Evolutionary conservation across 2,329 filamentous ascomycete species (phyloP).

Genomic region (Diaporthe eres): DNA sequence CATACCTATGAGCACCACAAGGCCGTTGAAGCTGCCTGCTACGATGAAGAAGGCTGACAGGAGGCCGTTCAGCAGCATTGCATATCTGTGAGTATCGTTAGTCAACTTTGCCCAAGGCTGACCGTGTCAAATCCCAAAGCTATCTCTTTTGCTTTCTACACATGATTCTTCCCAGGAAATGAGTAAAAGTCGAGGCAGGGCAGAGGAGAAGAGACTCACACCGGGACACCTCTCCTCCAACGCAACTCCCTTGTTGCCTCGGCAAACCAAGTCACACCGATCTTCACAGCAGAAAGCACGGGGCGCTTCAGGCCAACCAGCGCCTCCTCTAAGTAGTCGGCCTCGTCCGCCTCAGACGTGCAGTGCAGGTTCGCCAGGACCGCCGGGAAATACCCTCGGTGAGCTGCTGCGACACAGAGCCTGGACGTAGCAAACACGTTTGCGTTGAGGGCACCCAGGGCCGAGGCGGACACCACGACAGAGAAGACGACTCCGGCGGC

Average conservation of each 20-base stretch:
- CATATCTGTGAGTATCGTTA: background rate
- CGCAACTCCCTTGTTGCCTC: conserved; percentile 46
- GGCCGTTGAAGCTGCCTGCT: conserved; percentile 5
- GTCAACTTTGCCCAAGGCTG: background rate
- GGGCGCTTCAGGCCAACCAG: conserved; percentile 31
- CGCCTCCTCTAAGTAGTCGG: conserved; percentile 45
- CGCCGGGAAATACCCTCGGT: conserved; percentile 48
- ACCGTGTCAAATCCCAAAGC: background rate
- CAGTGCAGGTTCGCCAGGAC: conserved; percentile 48
- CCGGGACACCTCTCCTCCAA: conserved; percentile 43
- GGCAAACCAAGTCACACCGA: conserved; percentile 44
- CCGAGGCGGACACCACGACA: conserved; percentile 56
- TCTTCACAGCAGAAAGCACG: conserved; percentile 43
- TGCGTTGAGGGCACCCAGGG: conserved; percentile 58
- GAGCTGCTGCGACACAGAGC: conserved; percentile 55
- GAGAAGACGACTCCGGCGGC: conserved; percentile 57
- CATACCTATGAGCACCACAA: conserved; percentile 17
- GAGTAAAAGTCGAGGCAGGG: background rate
- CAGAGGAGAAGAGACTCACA: conserved; percentile 41
- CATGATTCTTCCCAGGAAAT: background rate
- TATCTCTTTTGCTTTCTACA: background rate
- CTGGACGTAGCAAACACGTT: conserved; percentile 60
- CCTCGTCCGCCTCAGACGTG: conserved; percentile 48
- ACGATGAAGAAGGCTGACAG: conserved; percentile 25
- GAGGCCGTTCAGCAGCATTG: conserved; percentile 39